These are phyloP conservation scores for Tolypocladium album DNA, from an alignment of 2,329 filamentous ascomycete genomes.

Conservation along the genomic window DNA sequence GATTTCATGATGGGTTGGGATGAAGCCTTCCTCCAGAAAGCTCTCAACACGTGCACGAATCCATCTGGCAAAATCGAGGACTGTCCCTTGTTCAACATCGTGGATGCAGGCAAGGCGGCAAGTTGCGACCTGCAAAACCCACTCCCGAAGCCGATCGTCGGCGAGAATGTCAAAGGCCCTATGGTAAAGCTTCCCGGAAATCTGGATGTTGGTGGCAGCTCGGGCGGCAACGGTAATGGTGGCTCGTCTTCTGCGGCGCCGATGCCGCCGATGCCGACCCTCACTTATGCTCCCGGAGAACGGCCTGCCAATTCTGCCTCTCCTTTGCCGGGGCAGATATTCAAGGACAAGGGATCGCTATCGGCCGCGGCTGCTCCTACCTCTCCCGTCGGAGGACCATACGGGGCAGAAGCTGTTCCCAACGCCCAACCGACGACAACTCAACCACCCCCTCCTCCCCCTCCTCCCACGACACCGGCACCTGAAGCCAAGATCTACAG, in stretches of 20 bases:
- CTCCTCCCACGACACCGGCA: conserved; percentile 4
- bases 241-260: conserved; percentile 4
- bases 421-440: not conserved
- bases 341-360: conserved; percentile 19
- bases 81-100: conserved; percentile 65
- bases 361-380: not conserved
- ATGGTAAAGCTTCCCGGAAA: conserved; percentile 53
- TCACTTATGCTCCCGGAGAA: conserved; percentile 26
- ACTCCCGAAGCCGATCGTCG: conserved; percentile 39
- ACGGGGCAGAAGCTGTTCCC: not conserved
- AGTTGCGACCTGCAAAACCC: conserved; percentile 49
- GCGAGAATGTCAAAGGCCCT: conserved; percentile 50
- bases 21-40: conserved; percentile 53
- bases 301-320: conserved; percentile 18
- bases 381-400: conserved; percentile 2
- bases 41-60: conserved; percentile 68
- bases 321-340: conserved; percentile 31
- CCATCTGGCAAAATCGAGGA: conserved; percentile 57
- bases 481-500: conserved; percentile 25
- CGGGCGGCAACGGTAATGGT: conserved; percentile 8
- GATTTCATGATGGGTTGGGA: conserved; percentile 81
- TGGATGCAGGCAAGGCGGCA: conserved; percentile 44
- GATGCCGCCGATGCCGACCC: conserved; percentile 10
- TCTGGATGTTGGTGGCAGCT: not conserved
- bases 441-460: conserved; percentile 4